Conservation (phyloP, 768 basidiomycete species). For the Suillus ampliporus region DNA sequence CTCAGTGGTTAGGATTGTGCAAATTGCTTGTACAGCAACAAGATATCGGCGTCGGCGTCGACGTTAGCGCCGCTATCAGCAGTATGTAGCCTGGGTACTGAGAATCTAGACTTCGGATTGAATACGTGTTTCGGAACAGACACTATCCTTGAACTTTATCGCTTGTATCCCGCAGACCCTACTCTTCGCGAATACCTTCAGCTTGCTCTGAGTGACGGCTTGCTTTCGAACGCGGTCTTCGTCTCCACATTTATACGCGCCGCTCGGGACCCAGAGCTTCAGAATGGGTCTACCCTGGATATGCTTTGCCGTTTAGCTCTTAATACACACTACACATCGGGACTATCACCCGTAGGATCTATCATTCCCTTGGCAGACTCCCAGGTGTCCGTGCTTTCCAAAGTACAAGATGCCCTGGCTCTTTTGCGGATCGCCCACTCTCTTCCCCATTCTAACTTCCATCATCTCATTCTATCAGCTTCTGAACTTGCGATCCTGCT, state of each 20-base stretch:
- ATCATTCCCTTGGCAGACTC: slow-evolving; percentile 57
- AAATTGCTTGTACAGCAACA: slow-evolving; percentile 64
- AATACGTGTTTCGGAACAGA: slow-evolving; percentile 46
- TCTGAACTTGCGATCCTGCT: slow-evolving; percentile 69
- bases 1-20: slow-evolving; percentile 73
- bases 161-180: slow-evolving; percentile 72
- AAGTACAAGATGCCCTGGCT: slow-evolving; percentile 63
- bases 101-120: slow-evolving; percentile 10
- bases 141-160: slow-evolving; percentile 69
- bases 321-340: slow-evolving; percentile 66
- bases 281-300: slow-evolving; percentile 69
- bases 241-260: slow-evolving; percentile 71
- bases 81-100: slow-evolving; percentile 44
- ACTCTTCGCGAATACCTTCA: slow-evolving; percentile 70
- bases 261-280: slow-evolving; percentile 66
- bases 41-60: slow-evolving; percentile 30
- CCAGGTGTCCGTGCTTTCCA: slow-evolving; percentile 53
- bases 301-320: slow-evolving; percentile 70
- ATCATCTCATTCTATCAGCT: slow-evolving; percentile 61
- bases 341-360: slow-evolving; percentile 57
- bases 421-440: slow-evolving; percentile 63
- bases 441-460: slow-evolving; percentile 55
- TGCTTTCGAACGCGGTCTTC: slow-evolving; percentile 64
- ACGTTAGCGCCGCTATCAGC: slow-evolving; percentile 61
- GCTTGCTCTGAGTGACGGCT: slow-evolving; percentile 57